Evolutionary conservation across 352 stramenopile genomes (phyloP), one percentile per base, ranked within the genome.

Genomic region (Phytophthora rubi): DNA sequence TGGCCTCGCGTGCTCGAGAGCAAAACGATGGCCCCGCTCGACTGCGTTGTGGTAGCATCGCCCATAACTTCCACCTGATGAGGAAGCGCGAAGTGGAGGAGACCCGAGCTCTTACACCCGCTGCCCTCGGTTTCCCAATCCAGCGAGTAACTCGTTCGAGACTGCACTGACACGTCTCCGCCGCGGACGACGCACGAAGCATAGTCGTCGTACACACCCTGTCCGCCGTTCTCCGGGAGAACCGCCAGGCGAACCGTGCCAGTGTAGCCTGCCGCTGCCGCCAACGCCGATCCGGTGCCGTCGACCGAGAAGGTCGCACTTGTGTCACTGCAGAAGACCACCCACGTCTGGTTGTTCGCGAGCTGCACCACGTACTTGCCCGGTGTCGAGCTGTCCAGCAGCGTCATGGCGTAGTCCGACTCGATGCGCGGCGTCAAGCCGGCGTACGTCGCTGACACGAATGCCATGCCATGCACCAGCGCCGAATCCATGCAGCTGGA

Each of bases 331-430:
- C 76, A 55, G 60, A 80, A 90, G 53, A 88, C 63, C 23, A 90
- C 79, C 82, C 82, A 90, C 45, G 66, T 85, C 65, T 86, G 79
- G 16, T 76, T 79, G 68, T 88, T 90, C 62, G 61, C 69, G 21
- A 89, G 59, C 58, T 78, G 56, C 3, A 88, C 51, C 15, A 82
- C 49, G 49, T 79, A 83, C 65, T 88, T 88, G 59, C 70, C 72
- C 12, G 76, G 53, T 6, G 59, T 71, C 26, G 63, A 21, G 49
- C 73, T 53, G 9, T 81, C 68, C 21, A 86, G 59, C 53, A 78
- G 76, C 28, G 68, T 76, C 53, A 89, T 76, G 32, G 72, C 74
- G 59, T 79, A 75, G 39, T 74, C 73, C 0, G 80, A 76, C 28
- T 63, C 51, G 65, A 89, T 68, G n/a, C 64, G 57, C 2, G 81